These are phyloP conservation scores for Lagenidium giganteum DNA, from an alignment of 352 stramenopile species.

Conservation along the genomic window DNA sequence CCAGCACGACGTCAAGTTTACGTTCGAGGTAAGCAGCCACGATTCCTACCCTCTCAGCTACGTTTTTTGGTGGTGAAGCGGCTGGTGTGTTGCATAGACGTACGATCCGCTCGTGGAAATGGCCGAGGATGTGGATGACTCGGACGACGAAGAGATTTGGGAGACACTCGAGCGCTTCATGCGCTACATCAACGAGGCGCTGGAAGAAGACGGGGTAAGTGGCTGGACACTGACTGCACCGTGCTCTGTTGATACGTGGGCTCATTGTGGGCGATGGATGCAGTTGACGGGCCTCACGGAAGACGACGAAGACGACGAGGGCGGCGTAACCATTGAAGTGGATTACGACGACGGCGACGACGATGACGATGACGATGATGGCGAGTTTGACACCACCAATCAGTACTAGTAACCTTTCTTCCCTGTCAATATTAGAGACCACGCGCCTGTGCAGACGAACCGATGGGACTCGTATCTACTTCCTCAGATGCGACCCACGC, in stretches of 20 bases:
- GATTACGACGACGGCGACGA: conserved; percentile 21
- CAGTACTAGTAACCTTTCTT: too few relatives aligned
- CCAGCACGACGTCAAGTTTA: conserved; percentile 43
- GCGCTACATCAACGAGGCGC: conserved; percentile 47
- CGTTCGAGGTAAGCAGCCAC: conserved; percentile 25
- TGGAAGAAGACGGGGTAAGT: conserved; percentile 45
- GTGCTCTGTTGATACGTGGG: neutral
- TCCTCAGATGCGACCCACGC: too few relatives aligned
- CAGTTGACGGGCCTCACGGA: conserved; percentile 15
- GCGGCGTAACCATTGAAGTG: conserved; percentile 14
- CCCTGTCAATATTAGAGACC: too few relatives aligned
- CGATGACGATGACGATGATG: conserved; percentile 30
- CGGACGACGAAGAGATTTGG: conserved; percentile 23
- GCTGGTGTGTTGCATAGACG: conserved; percentile 25
- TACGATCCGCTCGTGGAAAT: conserved; percentile 63
- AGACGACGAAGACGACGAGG: conserved; percentile 28
- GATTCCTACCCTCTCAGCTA: neutral
- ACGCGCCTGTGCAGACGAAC: too few relatives aligned
- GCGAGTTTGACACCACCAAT: conserved; percentile 25
- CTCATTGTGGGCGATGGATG: neutral
- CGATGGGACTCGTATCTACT: too few relatives aligned
- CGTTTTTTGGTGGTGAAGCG: neutral
- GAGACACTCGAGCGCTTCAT: conserved; percentile 51
- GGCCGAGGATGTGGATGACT: conserved; percentile 33
- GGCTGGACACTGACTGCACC: neutral